These are phyloP conservation scores for Coriolopsis trogii DNA, from an alignment of 1,284 basidiomycete species.

Conservation along the genomic window DNA sequence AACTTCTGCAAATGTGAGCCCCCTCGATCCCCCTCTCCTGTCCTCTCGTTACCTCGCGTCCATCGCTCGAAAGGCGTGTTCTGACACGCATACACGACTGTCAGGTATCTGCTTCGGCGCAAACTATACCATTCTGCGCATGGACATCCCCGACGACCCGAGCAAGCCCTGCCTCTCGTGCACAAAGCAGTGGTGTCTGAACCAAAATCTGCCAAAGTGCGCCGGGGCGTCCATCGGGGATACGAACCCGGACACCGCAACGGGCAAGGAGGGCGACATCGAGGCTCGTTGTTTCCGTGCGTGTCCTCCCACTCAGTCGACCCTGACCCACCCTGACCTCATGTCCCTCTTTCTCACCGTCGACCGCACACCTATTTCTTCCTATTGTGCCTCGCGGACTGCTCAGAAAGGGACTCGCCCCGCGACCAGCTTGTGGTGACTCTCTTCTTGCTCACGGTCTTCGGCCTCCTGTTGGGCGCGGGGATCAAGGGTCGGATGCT, in stretches of 20 bases:
- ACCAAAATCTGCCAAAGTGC: constrained; percentile 89
- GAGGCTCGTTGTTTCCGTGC: constrained; percentile 94
- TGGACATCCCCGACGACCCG: constrained; percentile 82
- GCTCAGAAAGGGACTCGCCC: constrained; percentile 80
- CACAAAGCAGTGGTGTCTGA: constrained; percentile 94
- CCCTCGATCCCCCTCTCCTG: not conserved
- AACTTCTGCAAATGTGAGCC: constrained; percentile 82
- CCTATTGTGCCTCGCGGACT: constrained; percentile 8
- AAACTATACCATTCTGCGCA: constrained; percentile 86
- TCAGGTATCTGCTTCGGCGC: constrained; percentile 85
- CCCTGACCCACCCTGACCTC: constrained; percentile 25
- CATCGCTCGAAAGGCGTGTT: not conserved
- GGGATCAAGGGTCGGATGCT: constrained; percentile 82
- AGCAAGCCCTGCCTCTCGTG: constrained; percentile 90
- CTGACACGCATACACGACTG: constrained; percentile 35
- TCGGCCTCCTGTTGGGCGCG: constrained; percentile 81
- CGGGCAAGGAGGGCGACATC: constrained; percentile 95
- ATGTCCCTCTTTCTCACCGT: constrained; percentile 10
- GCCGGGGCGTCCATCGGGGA: constrained; percentile 83
- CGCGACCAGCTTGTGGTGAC: constrained; percentile 91
- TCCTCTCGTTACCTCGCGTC: too few species aligned
- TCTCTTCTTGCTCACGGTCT: constrained; percentile 83
- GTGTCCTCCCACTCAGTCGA: too few species aligned
- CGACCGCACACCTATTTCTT: too few species aligned
- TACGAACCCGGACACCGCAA: constrained; percentile 88